These are phyloP conservation scores for Jamesozyma rosinii DNA, from an alignment of 805 yeast species.

Conservation along the genomic window DNA sequence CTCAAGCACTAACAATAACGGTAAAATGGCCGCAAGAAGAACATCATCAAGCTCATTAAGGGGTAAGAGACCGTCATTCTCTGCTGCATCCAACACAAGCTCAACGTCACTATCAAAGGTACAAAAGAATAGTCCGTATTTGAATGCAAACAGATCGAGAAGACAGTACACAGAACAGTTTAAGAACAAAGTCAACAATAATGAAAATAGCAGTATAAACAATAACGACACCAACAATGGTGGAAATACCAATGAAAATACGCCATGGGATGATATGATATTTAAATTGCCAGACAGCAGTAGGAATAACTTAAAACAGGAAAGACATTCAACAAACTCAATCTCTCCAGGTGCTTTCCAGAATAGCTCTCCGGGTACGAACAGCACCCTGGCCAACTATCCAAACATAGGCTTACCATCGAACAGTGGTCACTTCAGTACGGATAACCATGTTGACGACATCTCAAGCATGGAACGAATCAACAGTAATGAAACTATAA, in stretches of 20 bases:
- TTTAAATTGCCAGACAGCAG: conserved; percentile 25
- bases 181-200: conserved; percentile 1
- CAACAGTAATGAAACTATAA: background rate
- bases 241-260: background rate
- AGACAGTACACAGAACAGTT: conserved; percentile 6
- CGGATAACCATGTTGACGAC: background rate
- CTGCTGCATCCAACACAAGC: background rate
- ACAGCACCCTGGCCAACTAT: conserved; percentile 2
- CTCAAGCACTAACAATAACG: background rate
- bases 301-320: background rate
- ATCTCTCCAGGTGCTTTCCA: conserved; percentile 2
- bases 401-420: conserved; percentile 24
- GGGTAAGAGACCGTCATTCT: conserved; percentile 3
- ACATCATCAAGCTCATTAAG: conserved; percentile 2
- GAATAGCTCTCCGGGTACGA: background rate
- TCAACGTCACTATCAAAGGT: conserved; percentile 20
- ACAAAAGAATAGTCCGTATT: conserved; percentile 28
- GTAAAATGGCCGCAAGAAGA: background rate
- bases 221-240: background rate
- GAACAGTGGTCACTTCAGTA: background rate
- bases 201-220: background rate
- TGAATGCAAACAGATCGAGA: conserved; percentile 12
- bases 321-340: background rate
- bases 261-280: conserved; percentile 24
- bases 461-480: background rate